Evolutionary conservation across 805 yeast species (phyloP).

Genomic region (Danielia oregonensis): DNA sequence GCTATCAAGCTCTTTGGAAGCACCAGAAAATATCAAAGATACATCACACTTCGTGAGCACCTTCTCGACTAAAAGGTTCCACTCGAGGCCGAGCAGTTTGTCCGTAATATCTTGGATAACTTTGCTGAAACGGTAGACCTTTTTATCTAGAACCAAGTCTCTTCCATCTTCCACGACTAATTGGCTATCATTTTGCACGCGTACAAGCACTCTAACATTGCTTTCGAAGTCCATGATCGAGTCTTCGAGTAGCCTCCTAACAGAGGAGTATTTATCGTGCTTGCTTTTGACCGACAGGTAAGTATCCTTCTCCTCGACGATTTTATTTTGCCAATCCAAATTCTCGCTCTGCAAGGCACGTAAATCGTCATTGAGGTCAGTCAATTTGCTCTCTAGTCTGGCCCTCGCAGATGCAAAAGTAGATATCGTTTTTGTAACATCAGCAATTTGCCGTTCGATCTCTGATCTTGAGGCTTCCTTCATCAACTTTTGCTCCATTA

Average conservation of each 20-base stretch:
- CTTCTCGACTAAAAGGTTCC: constrained; percentile 17
- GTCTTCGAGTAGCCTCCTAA: constrained; percentile 46
- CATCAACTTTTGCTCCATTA: constrained; percentile 5
- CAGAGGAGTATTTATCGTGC: constrained; percentile 29
- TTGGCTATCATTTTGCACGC: background rate
- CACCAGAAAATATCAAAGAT: constrained; percentile 18
- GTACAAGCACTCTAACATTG: constrained; percentile 23
- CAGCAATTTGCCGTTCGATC: background rate
- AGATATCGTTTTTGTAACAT: background rate
- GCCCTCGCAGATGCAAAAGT: constrained; percentile 2
- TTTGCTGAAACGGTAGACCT: background rate
- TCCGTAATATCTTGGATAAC: constrained; percentile 1
- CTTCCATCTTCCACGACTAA: background rate
- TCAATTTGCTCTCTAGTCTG: constrained; percentile 12
- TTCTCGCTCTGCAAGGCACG: constrained; percentile 5
- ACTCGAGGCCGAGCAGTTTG: constrained; percentile 5
- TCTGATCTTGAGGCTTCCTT: background rate
- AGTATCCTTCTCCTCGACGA: constrained; percentile 18
- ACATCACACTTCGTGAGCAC: constrained; percentile 16
- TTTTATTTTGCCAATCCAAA: constrained; percentile 8
- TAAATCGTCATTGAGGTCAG: constrained; percentile 5
- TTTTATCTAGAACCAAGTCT: background rate
- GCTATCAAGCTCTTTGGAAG: background rate
- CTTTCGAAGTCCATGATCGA: constrained; percentile 38
- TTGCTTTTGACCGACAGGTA: constrained; percentile 14